phyloP scores from a whole-genome alignment of 257 asterid genomes.

The Lycium barbarum region DNA sequence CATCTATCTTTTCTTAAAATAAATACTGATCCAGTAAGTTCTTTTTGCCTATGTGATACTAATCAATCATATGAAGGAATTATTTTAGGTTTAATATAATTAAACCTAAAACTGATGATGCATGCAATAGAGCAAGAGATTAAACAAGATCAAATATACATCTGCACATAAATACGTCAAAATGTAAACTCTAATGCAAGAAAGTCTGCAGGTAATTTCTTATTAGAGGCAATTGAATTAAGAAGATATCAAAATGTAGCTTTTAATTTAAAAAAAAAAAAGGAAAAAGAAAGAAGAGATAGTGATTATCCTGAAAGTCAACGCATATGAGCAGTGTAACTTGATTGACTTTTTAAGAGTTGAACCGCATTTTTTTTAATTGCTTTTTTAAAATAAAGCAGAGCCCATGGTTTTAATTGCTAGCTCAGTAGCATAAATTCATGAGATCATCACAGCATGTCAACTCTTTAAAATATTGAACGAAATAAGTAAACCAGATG shows the following conservation, averaged over 20 bases:
- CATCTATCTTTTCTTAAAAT: too few relatives aligned
- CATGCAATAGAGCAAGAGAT: too few relatives aligned
- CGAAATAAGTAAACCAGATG: neutral
- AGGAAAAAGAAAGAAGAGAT: neutral
- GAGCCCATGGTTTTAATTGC: conserved; percentile 17
- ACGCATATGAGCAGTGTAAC: neutral
- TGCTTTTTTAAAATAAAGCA: neutral
- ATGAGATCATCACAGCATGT: neutral
- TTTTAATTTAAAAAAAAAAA: neutral
- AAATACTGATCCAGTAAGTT: too few relatives aligned
- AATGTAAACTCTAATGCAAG: too few relatives aligned
- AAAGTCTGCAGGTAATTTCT: too few relatives aligned
- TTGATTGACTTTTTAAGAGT: neutral
- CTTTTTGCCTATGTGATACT: too few relatives aligned
- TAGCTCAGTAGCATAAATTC: neutral
- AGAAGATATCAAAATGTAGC: neutral
- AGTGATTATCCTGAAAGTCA: neutral
- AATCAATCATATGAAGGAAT: too few relatives aligned
- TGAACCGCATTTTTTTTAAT: neutral
- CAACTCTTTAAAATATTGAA: neutral
- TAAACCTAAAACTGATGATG: too few relatives aligned
- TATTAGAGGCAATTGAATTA: too few relatives aligned
- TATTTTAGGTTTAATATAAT: too few relatives aligned
- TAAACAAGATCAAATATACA: too few relatives aligned
- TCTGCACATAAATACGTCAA: too few relatives aligned